Evolutionary conservation across 805 yeast species (phyloP).

Genomic region (Cyberlindnera euphorbiiphila): DNA sequence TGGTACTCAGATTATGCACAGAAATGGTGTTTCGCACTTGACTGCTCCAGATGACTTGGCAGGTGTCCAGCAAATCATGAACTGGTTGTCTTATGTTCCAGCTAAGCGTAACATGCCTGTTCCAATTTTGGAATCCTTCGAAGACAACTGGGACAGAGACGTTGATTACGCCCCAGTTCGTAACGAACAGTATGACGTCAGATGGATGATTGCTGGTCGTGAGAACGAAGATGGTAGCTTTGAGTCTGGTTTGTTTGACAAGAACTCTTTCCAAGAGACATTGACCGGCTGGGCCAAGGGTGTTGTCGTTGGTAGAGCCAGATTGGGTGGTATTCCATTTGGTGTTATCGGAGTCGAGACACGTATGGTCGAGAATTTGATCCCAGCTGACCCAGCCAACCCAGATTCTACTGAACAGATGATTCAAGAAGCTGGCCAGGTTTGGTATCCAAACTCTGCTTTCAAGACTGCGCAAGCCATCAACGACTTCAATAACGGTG

Average conservation of each 20-base stretch:
- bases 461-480: constrained; percentile 99
- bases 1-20: constrained; percentile 98
- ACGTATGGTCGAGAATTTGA: constrained; percentile 78
- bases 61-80: constrained; percentile 91
- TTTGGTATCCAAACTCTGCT: constrained; percentile 99
- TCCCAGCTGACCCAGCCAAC: constrained; percentile 99
- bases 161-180: constrained; percentile 75
- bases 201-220: constrained; percentile 92
- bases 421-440: constrained; percentile 97
- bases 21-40: constrained; percentile 95
- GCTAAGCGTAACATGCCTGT: constrained; percentile 86
- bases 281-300: constrained; percentile 98
- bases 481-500: constrained; percentile 96
- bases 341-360: constrained; percentile 98
- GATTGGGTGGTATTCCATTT: constrained; percentile 97
- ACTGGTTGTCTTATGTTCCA: constrained; percentile 95
- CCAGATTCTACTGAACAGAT: constrained; percentile 86
- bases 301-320: constrained; percentile 98
- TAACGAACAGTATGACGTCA: constrained; percentile 78
- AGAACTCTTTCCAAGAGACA: constrained; percentile 91
- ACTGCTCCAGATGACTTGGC: constrained; percentile 96
- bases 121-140: constrained; percentile 71
- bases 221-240: constrained; percentile 62
- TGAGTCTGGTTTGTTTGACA: constrained; percentile 88
- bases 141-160: constrained; percentile 92